Base-by-base conservation (phyloP, 805 yeast genomes). In the Wickerhamiella azyma region DNA sequence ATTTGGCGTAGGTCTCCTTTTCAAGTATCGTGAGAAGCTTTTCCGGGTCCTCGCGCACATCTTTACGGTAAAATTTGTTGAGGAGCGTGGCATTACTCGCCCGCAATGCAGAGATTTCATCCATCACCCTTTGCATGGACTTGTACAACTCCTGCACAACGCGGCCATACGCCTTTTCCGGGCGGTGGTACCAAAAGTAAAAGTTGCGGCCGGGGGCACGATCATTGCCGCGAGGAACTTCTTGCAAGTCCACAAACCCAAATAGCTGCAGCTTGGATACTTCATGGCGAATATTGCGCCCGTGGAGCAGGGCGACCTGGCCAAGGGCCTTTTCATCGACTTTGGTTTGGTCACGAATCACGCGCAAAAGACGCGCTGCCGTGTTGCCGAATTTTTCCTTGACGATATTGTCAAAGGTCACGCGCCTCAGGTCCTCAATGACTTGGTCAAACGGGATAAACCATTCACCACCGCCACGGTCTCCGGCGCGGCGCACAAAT, bases 181-280 rank as follows among this genome's bases (percentile, higher is more conserved):
- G 72, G 30, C 76, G 77, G 53, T 77, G 81, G 56, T 85, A 73
- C 70, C 85, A 92, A 29, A 88, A 70, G 59, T 76, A 92, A 26
- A 83, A 81, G 1, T 96, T 81, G 53, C 94, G 77, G 36, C 84
- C 77, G 0, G 96, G 94, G 2, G 94, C 88, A 53, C 97, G 72
- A 60, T 92, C 97, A 19, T 77, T 79, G 8, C 94, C 81, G 56
- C 89, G 75, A 10, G 97, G 96, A 26, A 92, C 81, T 65, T 92
- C 98, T 63, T 89, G 97, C 32, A 88, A 72, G 59, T 89, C 95
- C 16, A 88, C 66, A 16, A 83, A 72, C 50, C 88, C 85, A 52
- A 76, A 70, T 45, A 72, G 74, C 24, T 83, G 72, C 45, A 92
- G 66, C 29, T 75, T 73, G 39, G 81, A 74, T 38, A 86, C 65